A percentile compares a stretch with the other conserved stretches of the same genome.
phyloP scores from a whole-genome alignment of 2,329 filamentous ascomycete species.

The Elsinoe batatas region DNA sequence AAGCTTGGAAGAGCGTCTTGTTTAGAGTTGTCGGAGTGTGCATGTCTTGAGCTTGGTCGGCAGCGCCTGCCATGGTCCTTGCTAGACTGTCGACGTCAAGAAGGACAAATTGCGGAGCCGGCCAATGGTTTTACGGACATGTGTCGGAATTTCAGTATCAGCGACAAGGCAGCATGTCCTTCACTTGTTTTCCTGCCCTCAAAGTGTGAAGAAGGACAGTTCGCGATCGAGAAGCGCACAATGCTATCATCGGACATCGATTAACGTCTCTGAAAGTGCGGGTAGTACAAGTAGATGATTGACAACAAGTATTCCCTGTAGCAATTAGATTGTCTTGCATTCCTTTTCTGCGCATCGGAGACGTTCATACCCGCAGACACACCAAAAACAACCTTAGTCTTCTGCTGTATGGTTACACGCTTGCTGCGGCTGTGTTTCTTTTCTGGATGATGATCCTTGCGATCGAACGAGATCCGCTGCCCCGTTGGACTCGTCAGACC shows the following conservation, averaged over 20 bases:
- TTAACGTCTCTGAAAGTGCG: not conserved
- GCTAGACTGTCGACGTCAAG: not conserved
- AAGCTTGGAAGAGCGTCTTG: conserved; percentile 54
- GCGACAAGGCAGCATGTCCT: not conserved
- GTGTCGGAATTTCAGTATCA: not conserved
- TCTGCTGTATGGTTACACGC: not conserved
- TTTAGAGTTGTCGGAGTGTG: conserved; percentile 23
- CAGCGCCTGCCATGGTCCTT: not conserved
- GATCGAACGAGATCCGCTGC: not conserved
- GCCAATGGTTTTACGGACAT: not conserved
- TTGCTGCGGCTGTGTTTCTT: conserved; percentile 2
- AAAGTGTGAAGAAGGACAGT: not conserved
- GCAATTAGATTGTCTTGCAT: not conserved
- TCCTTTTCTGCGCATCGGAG: not conserved
- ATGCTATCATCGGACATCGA: too few species aligned
- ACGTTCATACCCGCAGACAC: not conserved
- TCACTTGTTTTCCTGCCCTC: not conserved
- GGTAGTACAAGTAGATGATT: not conserved
- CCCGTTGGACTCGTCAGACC: not conserved
- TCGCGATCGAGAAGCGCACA: too few species aligned
- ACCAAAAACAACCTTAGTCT: not conserved
- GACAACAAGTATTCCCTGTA: too few species aligned
- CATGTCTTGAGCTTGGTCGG: conserved; percentile 23
- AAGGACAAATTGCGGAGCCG: not conserved
- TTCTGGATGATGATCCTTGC: not conserved